Percentiles rank a stretch among this genome's conserved stretches.
These are phyloP conservation scores for Allantophomopsis cytisporea DNA, from an alignment of 2,329 filamentous ascomycete species.

Conservation along the genomic window DNA sequence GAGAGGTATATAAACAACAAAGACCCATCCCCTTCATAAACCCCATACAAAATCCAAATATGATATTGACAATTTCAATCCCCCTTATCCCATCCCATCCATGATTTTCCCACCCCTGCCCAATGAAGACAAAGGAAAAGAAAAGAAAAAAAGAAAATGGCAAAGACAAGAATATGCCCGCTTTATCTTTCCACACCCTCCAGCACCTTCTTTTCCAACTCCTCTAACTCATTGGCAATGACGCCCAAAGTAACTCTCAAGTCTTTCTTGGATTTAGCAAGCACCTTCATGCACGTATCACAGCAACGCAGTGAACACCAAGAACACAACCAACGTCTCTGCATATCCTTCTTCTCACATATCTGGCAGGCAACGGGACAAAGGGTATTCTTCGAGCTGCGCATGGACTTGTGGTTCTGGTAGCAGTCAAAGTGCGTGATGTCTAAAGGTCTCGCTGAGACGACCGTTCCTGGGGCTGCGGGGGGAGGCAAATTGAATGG, in stretches of 20 bases:
- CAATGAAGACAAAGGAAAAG: too few relatives aligned
- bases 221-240: too few relatives aligned
- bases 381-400: slow-evolving; percentile 11
- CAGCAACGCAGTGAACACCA: slow-evolving; percentile 20
- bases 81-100: too few relatives aligned
- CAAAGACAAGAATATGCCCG: too few relatives aligned
- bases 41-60: too few relatives aligned
- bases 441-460: slow-evolving; percentile 9
- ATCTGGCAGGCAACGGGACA: slow-evolving; percentile 18
- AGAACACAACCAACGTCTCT: slow-evolving; percentile 15
- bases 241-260: slow-evolving; percentile 8
- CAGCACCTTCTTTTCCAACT: too few relatives aligned
- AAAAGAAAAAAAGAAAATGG: too few relatives aligned
- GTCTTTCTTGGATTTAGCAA: slow-evolving; percentile 13
- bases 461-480: slow-evolving; percentile 8
- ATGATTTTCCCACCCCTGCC: too few relatives aligned
- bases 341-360: slow-evolving; percentile 14
- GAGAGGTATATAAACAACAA: too few relatives aligned
- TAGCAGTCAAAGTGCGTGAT: slow-evolving; percentile 16
- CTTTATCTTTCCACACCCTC: too few relatives aligned
- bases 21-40: too few relatives aligned
- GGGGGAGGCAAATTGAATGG: slow-evolving; percentile 3
- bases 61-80: too few relatives aligned
- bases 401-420: slow-evolving; percentile 16
- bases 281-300: slow-evolving; percentile 14